Base-by-base conservation (phyloP, 2,329 filamentous ascomycete species). In the Thelonectria olida region DNA sequence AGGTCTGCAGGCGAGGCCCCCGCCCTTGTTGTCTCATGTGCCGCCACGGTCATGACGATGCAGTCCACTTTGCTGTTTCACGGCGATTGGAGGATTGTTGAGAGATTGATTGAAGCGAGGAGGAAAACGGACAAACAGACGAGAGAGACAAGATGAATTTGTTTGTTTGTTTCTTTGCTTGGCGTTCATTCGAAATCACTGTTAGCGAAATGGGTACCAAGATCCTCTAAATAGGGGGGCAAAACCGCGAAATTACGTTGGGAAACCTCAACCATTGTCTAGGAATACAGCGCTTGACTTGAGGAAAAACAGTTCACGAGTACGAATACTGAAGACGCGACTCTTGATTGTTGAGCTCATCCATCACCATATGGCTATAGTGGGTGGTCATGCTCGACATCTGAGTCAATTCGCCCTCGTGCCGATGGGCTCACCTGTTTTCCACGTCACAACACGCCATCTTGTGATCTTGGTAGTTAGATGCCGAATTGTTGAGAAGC, bases 1-100 rank as follows among this genome's bases (percentile, higher is more conserved):
- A 65, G 54, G 47, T 59, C 34, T 65, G 65, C 59, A 64, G 63
- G 31, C 55, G 47, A 52, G 36, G 61, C 36, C 69, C 55, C 64
- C 58, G 56, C 64, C 59, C 20, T n/a, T n/a, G n/a, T 42, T 51
- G 69, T 71, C 61, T 72, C 69, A 68, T 45, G 62, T 67, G 67
- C 57, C 41, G 64, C 52, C 57, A 52, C 31, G 49, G 55, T 20
- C 64, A 67, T 70, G 42, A 12, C 20, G 51, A 49, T 52, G 42
- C 51, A 61, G 42, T 63, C 38, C 53, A 23, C 28, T 13, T 15
- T 50, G 28, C 50, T 64, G 58, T 44, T 39, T 55, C 22, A 34
- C 45, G 34, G 49, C 9, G 44, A 39, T 23, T 44, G 49, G 41
- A 53, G 31, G 51, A 12, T n/a, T 27, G 12, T n/a, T 13, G n/a